Base-by-base conservation (phyloP, 768 basidiomycete genomes). In the Chalciporus pseudorubinellus region DNA sequence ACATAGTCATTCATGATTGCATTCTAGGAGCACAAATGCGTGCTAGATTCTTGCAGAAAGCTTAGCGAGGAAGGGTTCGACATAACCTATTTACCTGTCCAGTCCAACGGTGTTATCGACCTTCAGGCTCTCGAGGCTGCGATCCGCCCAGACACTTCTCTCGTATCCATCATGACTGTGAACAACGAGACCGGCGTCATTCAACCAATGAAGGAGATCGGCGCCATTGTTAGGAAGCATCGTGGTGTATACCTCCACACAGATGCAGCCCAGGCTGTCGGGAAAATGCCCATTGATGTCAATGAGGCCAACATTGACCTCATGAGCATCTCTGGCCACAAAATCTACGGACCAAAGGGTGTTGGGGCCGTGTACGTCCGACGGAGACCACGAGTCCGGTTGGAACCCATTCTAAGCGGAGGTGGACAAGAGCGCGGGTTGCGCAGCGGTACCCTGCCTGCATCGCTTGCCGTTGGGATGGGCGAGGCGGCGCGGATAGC, bases 121-220 rank as follows among this genome's bases (percentile, higher is more conserved):
- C 74, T 99, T 46, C 75, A 84, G 16, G 83, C 82, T 9, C 82
- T 99, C 28, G 90, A 93, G 63, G 81, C 78, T 1, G 88, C 94
- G 33, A 93, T 99, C 51, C 85, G 92, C 28, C 93, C 94, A 9
- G 92, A 94, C 53, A 94, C 92, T 12, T 90, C 89, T 1, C 74
- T 98, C n/a, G 85, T 99, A 40, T 95, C 94, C 12, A 86, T 99
- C 67, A 99, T 99, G 97, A 82, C 90, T 16, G 97, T 99, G 52
- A 99, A 99, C 76, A 99, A 99, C 71, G 97, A 99, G 73, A 98
- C 94, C 4, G 97, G 97, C 20, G 95, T 98, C 57, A 97, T 99
- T 49, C 97, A 98, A 65, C 97, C 97, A 2, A 78, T 98, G 56
- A 88, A 91, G 66, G 93, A 98, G 67, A 99, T 99, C 50, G 95